phyloP scores from a whole-genome alignment of 2,329 filamentous ascomycete genomes.

The Penicillium sp. region DNA sequence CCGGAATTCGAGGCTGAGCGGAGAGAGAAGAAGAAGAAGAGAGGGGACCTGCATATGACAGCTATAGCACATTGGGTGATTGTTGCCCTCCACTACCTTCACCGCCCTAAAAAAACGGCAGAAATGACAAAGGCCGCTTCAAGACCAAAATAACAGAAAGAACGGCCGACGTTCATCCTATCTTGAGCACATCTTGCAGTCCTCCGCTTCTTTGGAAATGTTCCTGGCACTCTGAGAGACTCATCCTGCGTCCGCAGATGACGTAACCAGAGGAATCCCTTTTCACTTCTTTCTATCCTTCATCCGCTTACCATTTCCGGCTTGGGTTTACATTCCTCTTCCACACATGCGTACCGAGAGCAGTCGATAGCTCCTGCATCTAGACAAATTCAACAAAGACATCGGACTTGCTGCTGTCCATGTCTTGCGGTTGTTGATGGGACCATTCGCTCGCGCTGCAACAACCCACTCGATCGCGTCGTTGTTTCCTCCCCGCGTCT shows the following conservation, averaged over 20 bases:
- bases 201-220: conserved; percentile 10
- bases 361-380: conserved; percentile 5
- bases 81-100: conserved; percentile 26
- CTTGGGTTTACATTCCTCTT: conserved; percentile 26
- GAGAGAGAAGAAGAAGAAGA: not conserved
- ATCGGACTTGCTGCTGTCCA: conserved; percentile 6
- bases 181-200: conserved; percentile 4
- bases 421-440: conserved; percentile 19
- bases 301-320: conserved; percentile 23
- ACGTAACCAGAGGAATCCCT: conserved; percentile 5
- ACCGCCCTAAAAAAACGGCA: conserved; percentile 26
- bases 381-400: not conserved
- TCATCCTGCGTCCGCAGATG: conserved; percentile 11
- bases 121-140: conserved; percentile 15
- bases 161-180: not conserved
- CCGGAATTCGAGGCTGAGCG: not conserved
- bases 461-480: conserved; percentile 19
- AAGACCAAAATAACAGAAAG: conserved; percentile 26
- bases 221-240: conserved; percentile 6
- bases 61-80: conserved; percentile 14
- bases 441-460: conserved; percentile 14
- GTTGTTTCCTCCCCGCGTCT: conserved; percentile 24
- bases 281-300: conserved; percentile 8
- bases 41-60: conserved; percentile 10
- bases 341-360: conserved; percentile 14